Conservation (phyloP, 805 yeast genomes). For the Starmerella sp. region DNA sequence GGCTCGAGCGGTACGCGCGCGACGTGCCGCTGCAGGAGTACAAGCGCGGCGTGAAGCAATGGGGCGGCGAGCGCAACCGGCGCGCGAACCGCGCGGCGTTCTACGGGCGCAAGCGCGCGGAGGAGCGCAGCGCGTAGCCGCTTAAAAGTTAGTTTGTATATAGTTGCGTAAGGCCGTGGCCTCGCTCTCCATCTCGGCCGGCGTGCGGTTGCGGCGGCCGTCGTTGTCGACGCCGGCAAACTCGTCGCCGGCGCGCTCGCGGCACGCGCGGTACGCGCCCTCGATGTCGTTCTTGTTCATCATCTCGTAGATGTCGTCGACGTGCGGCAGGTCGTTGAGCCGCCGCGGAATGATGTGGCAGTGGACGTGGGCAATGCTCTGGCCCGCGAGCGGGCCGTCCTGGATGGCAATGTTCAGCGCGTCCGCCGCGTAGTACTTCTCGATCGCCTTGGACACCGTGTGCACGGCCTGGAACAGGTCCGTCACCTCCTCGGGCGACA, state of each 20-base stretch:
- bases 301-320: conserved; percentile 62
- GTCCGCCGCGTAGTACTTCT: conserved; percentile 60
- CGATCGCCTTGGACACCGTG: conserved; percentile 55
- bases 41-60: conserved; percentile 57
- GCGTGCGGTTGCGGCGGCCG: conserved; percentile 45
- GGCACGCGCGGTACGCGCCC: conserved; percentile 28
- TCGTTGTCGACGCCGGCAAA: conserved; percentile 36
- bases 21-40: conserved; percentile 46
- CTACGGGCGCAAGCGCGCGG: conserved; percentile 28
- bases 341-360: conserved; percentile 85
- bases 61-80: conserved; percentile 81
- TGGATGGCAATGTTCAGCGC: conserved; percentile 84
- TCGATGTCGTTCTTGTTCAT: conserved; percentile 49
- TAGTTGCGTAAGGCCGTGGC: conserved; percentile 40
- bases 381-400: conserved; percentile 95
- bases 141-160: conserved; percentile 7
- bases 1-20: conserved; percentile 56
- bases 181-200: conserved; percentile 60
- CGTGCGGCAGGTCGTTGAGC: conserved; percentile 44
- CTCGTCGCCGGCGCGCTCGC: conserved; percentile 24
- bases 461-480: conserved; percentile 77
- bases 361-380: conserved; percentile 89
- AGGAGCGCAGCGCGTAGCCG: conserved; percentile 16
- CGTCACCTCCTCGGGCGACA: conserved; percentile 52
- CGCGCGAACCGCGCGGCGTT: conserved; percentile 47